These are phyloP conservation scores for Aspergillus diversus DNA, from an alignment of 495 filamentous ascomycete species.

Conservation along the genomic window DNA sequence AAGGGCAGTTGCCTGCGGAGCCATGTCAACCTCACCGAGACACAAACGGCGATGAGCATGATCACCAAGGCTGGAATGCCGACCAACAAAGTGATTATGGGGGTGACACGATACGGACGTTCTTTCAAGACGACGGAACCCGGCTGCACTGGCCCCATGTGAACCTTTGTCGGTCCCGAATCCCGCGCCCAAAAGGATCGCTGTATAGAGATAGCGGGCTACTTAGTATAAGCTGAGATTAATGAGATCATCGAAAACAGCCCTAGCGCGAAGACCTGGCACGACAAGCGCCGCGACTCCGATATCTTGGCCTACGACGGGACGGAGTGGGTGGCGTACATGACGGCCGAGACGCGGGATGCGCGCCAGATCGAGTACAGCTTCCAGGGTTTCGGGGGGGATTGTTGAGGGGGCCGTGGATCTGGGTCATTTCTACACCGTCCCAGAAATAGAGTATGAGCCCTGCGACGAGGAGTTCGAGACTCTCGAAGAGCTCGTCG, in stretches of 20 bases:
- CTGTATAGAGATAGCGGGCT: conserved; percentile 26
- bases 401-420: neutral
- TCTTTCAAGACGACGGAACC: neutral
- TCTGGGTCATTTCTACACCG: neutral
- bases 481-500: neutral
- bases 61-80: conserved; percentile 10
- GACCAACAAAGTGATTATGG: neutral
- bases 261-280: neutral
- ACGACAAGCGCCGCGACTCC: conserved; percentile 23
- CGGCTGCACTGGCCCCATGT: conserved; percentile 5
- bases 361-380: neutral
- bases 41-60: neutral
- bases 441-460: neutral
- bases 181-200: neutral
- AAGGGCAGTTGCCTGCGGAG: conserved; percentile 11
- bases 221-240: conserved; percentile 27
- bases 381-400: neutral
- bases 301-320: conserved; percentile 46
- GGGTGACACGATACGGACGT: conserved; percentile 5
- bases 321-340: conserved; percentile 37
- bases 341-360: neutral
- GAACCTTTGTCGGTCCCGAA: neutral
- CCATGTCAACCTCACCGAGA: conserved; percentile 5
- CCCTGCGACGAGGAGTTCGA: neutral
- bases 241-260: conserved; percentile 9